Evolutionary conservation across 2,329 filamentous ascomycete genomes (phyloP).

Genomic region (Phaeomoniella chlamydospora): DNA sequence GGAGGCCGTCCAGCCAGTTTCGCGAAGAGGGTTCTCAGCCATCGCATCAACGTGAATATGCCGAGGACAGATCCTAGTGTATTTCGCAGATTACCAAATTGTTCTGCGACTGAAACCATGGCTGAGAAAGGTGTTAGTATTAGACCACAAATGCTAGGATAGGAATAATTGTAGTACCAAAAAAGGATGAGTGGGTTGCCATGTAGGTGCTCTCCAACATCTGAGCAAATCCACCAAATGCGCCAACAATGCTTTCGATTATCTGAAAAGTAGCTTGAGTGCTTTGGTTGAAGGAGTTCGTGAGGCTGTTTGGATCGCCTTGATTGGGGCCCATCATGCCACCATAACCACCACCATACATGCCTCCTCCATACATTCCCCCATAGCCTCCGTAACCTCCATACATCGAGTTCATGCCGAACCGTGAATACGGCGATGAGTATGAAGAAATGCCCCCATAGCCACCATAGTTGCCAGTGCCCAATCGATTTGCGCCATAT

Average conservation of each 20-base stretch:
- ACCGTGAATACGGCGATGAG: conserved; percentile 39
- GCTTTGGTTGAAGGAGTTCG: conserved; percentile 87
- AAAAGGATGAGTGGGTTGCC: conserved; percentile 98
- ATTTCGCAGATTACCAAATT: conserved; percentile 85
- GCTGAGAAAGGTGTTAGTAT: conserved; percentile 36
- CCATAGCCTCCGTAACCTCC: conserved; percentile 24
- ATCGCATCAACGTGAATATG: conserved; percentile 90
- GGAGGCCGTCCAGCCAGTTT: conserved; percentile 85
- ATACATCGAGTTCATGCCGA: conserved; percentile 32
- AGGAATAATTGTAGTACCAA: conserved; percentile 49
- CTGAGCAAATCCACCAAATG: conserved; percentile 94
- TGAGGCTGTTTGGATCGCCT: conserved; percentile 85
- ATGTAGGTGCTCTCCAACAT: conserved; percentile 99
- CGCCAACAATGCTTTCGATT: conserved; percentile 90
- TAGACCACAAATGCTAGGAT: conserved; percentile 2
- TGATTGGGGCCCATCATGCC: conserved; percentile 44
- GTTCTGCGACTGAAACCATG: conserved; percentile 96
- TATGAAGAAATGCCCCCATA: conserved; percentile 38
- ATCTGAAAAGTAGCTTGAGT: conserved; percentile 96
- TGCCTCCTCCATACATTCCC: conserved; percentile 29
- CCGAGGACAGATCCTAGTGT: conserved; percentile 87
- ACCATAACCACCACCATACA: conserved; percentile 24
- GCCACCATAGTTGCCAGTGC: conserved; percentile 33
- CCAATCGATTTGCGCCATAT: conserved; percentile 42
- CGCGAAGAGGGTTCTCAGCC: conserved; percentile 80